Evolutionary conservation across 2,329 filamentous ascomycete species (phyloP).

Genomic region (Cladobotryum mycophilum): DNA sequence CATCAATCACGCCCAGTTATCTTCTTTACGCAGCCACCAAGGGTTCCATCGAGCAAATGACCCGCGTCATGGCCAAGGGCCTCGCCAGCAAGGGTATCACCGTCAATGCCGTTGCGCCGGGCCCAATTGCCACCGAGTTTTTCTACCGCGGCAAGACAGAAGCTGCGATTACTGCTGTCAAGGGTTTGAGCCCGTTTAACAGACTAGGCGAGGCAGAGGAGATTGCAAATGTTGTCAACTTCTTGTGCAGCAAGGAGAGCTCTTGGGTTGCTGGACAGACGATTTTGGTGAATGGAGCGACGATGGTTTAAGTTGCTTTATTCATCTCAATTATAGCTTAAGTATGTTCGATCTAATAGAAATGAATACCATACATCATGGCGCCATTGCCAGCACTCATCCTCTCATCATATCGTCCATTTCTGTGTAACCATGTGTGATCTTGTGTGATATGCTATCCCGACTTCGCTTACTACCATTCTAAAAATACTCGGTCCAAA

Average conservation of each 20-base stretch:
- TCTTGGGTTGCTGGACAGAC: slow-evolving; percentile 16
- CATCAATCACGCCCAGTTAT: slow-evolving; percentile 37
- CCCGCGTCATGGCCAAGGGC: slow-evolving; percentile 48
- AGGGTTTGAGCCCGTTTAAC: slow-evolving; percentile 15
- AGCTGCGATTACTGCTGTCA: slow-evolving; percentile 36
- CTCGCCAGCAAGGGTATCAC: slow-evolving; percentile 44
- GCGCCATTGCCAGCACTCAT: too few relatives aligned
- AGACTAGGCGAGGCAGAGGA: slow-evolving; percentile 17
- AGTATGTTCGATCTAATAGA: too few relatives aligned
- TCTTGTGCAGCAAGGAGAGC: slow-evolving; percentile 16
- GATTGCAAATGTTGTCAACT: slow-evolving; percentile 15
- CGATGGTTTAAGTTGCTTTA: slow-evolving; percentile 1
- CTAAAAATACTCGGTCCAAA: too few relatives aligned
- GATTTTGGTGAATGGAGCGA: slow-evolving; percentile 16
- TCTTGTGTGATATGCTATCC: too few relatives aligned
- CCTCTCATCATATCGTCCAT: too few relatives aligned
- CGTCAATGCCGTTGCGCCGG: slow-evolving; percentile 36
- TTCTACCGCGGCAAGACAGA: slow-evolving; percentile 47
- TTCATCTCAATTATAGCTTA: too few relatives aligned
- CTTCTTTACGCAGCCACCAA: slow-evolving; percentile 51
- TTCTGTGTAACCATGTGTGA: too few relatives aligned
- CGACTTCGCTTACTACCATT: too few relatives aligned
- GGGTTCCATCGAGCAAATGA: slow-evolving; percentile 55
- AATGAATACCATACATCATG: too few relatives aligned
- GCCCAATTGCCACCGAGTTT: slow-evolving; percentile 49